A percentile compares a stretch with the other conserved stretches of the same genome.
These are phyloP conservation scores for Plenodomus biglobosus DNA, from an alignment of 2,329 filamentous ascomycete species.

Conservation along the genomic window DNA sequence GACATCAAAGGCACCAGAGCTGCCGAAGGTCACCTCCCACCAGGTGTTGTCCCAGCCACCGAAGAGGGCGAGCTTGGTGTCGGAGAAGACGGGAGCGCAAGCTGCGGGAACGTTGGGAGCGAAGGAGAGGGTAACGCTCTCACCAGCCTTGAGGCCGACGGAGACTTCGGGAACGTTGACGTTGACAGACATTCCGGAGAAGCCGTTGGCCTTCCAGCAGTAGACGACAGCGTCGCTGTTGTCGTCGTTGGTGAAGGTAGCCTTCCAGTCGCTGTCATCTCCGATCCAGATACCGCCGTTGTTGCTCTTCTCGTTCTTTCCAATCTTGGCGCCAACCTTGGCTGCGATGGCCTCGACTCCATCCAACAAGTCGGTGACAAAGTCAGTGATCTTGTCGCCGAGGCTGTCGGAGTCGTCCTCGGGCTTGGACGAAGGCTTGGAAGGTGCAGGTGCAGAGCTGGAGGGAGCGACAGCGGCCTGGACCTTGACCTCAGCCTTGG, in stretches of 20 bases:
- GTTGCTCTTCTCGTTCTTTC: slow-evolving; percentile 32
- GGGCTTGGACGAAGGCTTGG: slow-evolving; percentile 5
- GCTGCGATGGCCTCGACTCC: slow-evolving; percentile 25
- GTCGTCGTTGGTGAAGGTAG: slow-evolving; percentile 42
- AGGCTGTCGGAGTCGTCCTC: slow-evolving; percentile 4
- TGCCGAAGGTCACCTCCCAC: slow-evolving; percentile 49
- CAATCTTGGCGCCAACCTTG: slow-evolving; percentile 24
- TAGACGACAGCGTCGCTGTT: slow-evolving; percentile 36
- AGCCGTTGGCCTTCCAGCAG: slow-evolving; percentile 42
- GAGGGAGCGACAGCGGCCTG: slow-evolving; percentile 12
- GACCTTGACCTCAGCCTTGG: slow-evolving; percentile 11
- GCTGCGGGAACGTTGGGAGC: slow-evolving; percentile 44
- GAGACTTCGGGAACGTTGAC: slow-evolving; percentile 41
- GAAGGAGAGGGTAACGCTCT: slow-evolving; percentile 44
- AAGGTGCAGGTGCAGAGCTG: slow-evolving; percentile 1
- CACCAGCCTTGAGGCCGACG: slow-evolving; percentile 43
- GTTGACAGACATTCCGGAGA: slow-evolving; percentile 43
- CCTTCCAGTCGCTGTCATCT: slow-evolving; percentile 36
- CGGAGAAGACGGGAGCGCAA: slow-evolving; percentile 44
- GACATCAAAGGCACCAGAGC: slow-evolving; percentile 46
- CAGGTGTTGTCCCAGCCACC: slow-evolving; percentile 51
- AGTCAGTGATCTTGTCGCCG: slow-evolving; percentile 11
- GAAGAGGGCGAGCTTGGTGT: slow-evolving; percentile 36
- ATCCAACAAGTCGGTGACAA: slow-evolving; percentile 18
- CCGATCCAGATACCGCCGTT: slow-evolving; percentile 43